Evolutionary conservation across 331 rosid species (phyloP), one percentile per base, ranked within the genome.

Genomic region (Ulmus americana): DNA sequence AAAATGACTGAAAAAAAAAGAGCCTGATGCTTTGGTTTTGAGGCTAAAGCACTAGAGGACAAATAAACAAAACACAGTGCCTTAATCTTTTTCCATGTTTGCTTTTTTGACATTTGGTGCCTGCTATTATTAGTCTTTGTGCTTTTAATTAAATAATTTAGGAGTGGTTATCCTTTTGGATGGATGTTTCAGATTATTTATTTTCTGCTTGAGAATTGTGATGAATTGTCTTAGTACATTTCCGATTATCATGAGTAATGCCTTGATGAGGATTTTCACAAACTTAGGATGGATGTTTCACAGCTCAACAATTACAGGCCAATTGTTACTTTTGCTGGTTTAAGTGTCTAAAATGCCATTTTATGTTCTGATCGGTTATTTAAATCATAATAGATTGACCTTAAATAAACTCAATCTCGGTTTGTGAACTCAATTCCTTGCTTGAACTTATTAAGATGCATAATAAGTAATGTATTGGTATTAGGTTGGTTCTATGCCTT

Each of bases 251-350:
- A 11, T 56, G 45, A 7, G 14, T 39, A 2, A 42, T 40, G 43
- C 14, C 38, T 16, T 14, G 45, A 61, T 81, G 10, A 14, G 61
- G 51, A 14, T 61, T 54, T 60, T 61, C 61, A 8, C 46, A 69
- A 51, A 60, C 59, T 51, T 35, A 90, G 95, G 96, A 86, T 74
- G 96, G 90, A 48, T 86, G 91, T 70, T 86, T 90, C 74, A 82
- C 85, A 77, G 79, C 72, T n/a, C n/a, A n/a, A n/a, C n/a, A n/a
- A n/a, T n/a, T 6, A 61, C 5, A 10, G 8, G 54, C 15, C 52
- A n/a, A 50, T 6, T 13, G 28, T 68, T 41, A 28, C 40, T 64
- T 41, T 70, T 28, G 35, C 54, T 49, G 22, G 41, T 70, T 48
- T 64, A 28, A 28, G 35, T 28, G 35, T 28, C 2, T 28, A 28